phyloP scores from a whole-genome alignment of 352 stramenopile genomes.

The Phytophthora ohioensis region DNA sequence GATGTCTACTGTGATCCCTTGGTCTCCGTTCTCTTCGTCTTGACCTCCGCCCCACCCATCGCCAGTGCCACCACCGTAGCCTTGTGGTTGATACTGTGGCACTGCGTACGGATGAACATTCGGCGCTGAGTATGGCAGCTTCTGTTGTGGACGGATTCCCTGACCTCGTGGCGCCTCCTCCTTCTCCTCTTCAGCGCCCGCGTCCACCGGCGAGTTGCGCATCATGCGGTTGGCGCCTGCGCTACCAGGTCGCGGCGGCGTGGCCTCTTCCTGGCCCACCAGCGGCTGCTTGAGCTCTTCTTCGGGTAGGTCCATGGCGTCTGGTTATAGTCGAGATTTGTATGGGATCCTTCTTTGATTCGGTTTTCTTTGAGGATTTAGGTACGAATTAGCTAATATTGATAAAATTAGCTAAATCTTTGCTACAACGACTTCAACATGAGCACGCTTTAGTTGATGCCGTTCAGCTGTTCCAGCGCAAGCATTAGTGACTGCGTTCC shows the following conservation, averaged over 20 bases:
- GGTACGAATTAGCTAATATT: slow-evolving; percentile 35
- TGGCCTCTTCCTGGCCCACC: slow-evolving; percentile 40
- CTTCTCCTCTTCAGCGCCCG: slow-evolving; percentile 69
- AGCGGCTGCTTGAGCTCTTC: slow-evolving; percentile 84
- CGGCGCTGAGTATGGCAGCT: slow-evolving; percentile 70
- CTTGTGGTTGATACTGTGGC: slow-evolving; percentile 77
- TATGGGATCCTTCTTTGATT: slow-evolving; percentile 34
- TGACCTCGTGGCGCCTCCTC: slow-evolving; percentile 37
- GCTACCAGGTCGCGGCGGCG: slow-evolving; percentile 15
- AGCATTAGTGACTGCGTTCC: slow-evolving; percentile 92
- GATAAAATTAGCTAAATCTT: slow-evolving; percentile 23
- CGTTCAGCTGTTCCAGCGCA: slow-evolving; percentile 89
- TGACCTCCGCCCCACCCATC: slow-evolving; percentile 52
- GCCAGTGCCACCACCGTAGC: slow-evolving; percentile 48
- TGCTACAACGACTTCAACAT: slow-evolving; percentile 33
- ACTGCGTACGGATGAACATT: slow-evolving; percentile 87
- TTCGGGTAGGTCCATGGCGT: slow-evolving; percentile 72
- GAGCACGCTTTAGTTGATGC: slow-evolving; percentile 29
- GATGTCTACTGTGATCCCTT: slow-evolving; percentile 75
- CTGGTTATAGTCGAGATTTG: slow-evolving; percentile 12
- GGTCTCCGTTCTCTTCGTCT: slow-evolving; percentile 53
- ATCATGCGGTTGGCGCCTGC: slow-evolving; percentile 25
- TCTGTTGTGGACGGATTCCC: slow-evolving; percentile 22
- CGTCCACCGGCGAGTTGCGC: slow-evolving; percentile 35
- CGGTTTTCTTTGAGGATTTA: slow-evolving; percentile 35